Conservation (phyloP, 2,329 filamentous ascomycete genomes). For the Trichophyton simii region DNA sequence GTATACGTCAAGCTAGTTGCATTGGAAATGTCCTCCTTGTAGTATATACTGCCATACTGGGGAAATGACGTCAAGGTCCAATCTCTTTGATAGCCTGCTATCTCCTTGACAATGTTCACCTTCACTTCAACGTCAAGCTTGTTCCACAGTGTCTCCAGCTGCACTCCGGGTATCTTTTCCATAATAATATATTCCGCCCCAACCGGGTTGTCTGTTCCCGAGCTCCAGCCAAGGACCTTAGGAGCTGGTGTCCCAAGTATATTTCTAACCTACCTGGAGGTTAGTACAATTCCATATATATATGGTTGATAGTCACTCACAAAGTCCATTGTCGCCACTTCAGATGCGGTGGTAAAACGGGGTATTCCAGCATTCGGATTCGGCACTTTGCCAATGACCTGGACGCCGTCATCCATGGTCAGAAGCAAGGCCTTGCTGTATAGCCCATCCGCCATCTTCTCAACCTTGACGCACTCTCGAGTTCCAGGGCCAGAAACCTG, state of each 20-base stretch:
- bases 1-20: slow-evolving; percentile 14
- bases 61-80: slow-evolving; percentile 15
- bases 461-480: neutral
- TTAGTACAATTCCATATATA: neutral
- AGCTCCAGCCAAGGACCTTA: slow-evolving; percentile 14
- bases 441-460: slow-evolving; percentile 17
- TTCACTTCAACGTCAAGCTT: slow-evolving; percentile 12
- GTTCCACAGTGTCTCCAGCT: slow-evolving; percentile 13
- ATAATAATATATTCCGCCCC: slow-evolving; percentile 17
- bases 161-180: slow-evolving; percentile 14
- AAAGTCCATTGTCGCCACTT: slow-evolving; percentile 17
- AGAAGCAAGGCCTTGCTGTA: slow-evolving; percentile 18
- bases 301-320: slow-evolving; percentile 3
- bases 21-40: slow-evolving; percentile 14
- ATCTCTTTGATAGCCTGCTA: slow-evolving; percentile 16
- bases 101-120: slow-evolving; percentile 13
- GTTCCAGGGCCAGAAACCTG: neutral
- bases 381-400: slow-evolving; percentile 16
- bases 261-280: neutral
- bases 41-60: slow-evolving; percentile 17
- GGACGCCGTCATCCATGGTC: slow-evolving; percentile 18
- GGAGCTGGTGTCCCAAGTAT: neutral
- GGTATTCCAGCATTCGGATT: slow-evolving; percentile 15
- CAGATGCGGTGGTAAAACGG: slow-evolving; percentile 16
- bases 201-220: slow-evolving; percentile 10